phyloP scores from a whole-genome alignment of 73 alveolate species.

The Paramecium caudatum region DNA sequence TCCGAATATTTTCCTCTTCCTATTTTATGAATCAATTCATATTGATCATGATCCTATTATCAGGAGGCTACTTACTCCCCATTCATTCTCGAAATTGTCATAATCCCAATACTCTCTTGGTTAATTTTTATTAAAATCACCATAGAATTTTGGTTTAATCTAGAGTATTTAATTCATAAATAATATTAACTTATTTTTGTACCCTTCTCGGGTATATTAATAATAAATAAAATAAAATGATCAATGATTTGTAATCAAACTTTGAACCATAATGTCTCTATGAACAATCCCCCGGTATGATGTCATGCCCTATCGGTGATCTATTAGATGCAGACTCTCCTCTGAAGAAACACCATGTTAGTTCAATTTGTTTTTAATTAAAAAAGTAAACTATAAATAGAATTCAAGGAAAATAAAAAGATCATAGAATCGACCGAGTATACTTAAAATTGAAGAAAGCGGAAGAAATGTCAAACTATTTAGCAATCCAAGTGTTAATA shows the following conservation, averaged over 20 bases:
- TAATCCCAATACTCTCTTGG: conserved; percentile 91
- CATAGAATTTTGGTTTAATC: conserved; percentile 78
- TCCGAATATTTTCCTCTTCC: conserved; percentile 99
- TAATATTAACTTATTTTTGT: not conserved
- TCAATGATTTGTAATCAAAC: not conserved
- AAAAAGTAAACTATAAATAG: conserved; percentile 41
- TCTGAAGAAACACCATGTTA: not conserved
- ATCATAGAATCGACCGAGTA: not conserved
- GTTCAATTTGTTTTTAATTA: not conserved
- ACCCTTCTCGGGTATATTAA: too few species aligned
- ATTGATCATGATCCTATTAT: conserved; percentile 87
- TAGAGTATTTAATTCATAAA: conserved; percentile 42
- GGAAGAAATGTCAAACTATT: conserved; percentile 37
- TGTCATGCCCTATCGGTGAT: not conserved
- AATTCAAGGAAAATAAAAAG: conserved; percentile 5
- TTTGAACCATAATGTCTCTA: not conserved
- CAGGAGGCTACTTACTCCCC: conserved; percentile 77
- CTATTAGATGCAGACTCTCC: not conserved
- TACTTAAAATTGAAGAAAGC: conserved; percentile 23
- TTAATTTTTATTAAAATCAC: conserved; percentile 70
- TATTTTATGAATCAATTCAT: conserved; percentile 94
- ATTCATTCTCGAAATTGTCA: conserved; percentile 83
- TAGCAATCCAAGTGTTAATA: not conserved
- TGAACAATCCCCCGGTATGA: not conserved
- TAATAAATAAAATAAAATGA: conserved; percentile 42